Conservation (phyloP, 345 rosid species). For the Eucalyptus rudis region DNA sequence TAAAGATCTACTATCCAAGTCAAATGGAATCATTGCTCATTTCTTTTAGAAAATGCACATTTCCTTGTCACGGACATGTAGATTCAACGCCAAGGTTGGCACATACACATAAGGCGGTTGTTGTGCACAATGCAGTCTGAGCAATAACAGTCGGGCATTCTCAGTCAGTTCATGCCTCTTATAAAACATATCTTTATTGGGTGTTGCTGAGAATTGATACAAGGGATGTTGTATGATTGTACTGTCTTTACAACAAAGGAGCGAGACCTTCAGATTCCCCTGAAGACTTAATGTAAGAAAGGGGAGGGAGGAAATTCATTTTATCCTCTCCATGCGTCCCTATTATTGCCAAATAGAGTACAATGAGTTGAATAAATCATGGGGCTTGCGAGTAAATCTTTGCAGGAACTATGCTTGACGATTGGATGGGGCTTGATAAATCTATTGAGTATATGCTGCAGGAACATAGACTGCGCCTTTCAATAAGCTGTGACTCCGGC, state of each 20-base stretch:
- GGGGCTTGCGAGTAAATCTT: not conserved
- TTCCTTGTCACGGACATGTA: not conserved
- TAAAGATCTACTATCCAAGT: not conserved
- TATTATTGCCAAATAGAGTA: not conserved
- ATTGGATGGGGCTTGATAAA: slow-evolving; percentile 5
- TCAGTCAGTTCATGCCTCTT: not conserved
- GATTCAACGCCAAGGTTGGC: not conserved
- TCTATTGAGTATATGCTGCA: slow-evolving; percentile 36
- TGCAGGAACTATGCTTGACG: not conserved
- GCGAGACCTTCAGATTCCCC: not conserved
- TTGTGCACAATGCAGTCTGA: not conserved
- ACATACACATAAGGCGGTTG: not conserved
- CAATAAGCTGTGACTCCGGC: slow-evolving; percentile 53
- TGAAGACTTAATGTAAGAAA: not conserved
- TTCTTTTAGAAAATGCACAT: not conserved
- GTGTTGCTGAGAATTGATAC: not conserved
- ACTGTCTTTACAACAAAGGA: not conserved
- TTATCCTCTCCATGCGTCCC: not conserved
- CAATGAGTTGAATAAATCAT: not conserved
- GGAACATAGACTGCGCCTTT: slow-evolving; percentile 58
- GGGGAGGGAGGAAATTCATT: not conserved
- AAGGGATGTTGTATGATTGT: not conserved
- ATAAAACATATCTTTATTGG: not conserved
- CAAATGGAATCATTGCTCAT: not conserved
- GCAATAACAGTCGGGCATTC: not conserved